A percentile compares a stretch with the other conserved stretches of the same genome.
phyloP scores from a whole-genome alignment of 306 rosid genomes.

The Lathyrus sativus region DNA sequence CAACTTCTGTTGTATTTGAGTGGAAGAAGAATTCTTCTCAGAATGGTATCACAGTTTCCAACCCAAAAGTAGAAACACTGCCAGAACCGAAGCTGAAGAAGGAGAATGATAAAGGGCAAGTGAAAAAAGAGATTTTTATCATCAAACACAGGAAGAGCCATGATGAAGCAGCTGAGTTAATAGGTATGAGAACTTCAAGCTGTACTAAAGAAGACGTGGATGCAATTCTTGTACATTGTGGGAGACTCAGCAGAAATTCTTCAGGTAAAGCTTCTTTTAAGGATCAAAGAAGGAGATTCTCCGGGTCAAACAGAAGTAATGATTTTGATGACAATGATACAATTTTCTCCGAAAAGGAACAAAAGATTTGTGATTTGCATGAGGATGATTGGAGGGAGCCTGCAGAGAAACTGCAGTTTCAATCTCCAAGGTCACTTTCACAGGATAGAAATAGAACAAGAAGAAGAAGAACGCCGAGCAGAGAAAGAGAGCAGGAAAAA shows the following conservation, averaged over 20 bases:
- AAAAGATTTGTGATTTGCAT: constrained; percentile 10
- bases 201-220: constrained; percentile 92
- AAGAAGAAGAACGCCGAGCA: constrained; percentile 74
- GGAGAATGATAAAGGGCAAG: constrained; percentile 37
- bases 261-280: constrained; percentile 65
- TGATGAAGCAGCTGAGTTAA: constrained; percentile 46
- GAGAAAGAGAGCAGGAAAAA: constrained; percentile 78
- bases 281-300: constrained; percentile 63
- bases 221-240: constrained; percentile 96
- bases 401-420: constrained; percentile 52
- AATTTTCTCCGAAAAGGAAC: constrained; percentile 40
- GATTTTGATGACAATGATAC: constrained; percentile 69
- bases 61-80: constrained; percentile 35
- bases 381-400: constrained; percentile 24
- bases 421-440: constrained; percentile 57
- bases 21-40: constrained; percentile 18
- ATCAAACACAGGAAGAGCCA: constrained; percentile 88
- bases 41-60: constrained; percentile 26
- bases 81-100: constrained; percentile 37
- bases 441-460: constrained; percentile 45
- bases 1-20: constrained; percentile 35
- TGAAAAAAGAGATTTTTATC: constrained; percentile 76
- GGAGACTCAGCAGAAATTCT: constrained; percentile 91
- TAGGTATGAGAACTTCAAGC: constrained; percentile 73
- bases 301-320: constrained; percentile 82